phyloP scores from a whole-genome alignment of 73 alveolate species.

The Tetrahymena borealis region DNA sequence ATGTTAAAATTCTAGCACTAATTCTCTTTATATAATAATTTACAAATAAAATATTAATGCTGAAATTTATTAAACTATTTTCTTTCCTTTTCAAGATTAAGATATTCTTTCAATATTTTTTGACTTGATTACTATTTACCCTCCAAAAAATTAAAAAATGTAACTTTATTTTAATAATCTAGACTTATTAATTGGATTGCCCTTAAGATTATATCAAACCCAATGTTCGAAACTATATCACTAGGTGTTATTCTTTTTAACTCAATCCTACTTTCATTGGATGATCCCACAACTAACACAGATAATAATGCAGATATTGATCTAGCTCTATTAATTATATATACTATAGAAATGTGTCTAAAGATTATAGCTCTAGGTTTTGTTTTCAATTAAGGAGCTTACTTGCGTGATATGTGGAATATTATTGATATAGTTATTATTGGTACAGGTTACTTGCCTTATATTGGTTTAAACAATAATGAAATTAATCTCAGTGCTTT shows the following conservation, averaged over 20 bases:
- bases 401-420: constrained; percentile 78
- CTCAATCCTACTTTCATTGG: constrained; percentile 47
- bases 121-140: no score
- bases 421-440: constrained; percentile 67
- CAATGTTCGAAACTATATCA: constrained; percentile 37
- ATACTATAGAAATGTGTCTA: constrained; percentile 47
- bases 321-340: constrained; percentile 18
- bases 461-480: background rate
- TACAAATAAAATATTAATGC: no score
- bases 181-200: background rate
- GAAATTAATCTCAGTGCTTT: constrained; percentile 60
- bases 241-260: constrained; percentile 51
- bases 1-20: no score
- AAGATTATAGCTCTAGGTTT: constrained; percentile 62
- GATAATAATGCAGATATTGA: constrained; percentile 18
- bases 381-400: constrained; percentile 56
- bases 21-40: no score
- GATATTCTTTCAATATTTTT: no score
- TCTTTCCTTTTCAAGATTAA: no score
- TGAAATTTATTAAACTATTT: no score
- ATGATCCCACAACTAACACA: constrained; percentile 43
- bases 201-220: background rate
- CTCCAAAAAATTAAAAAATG: background rate
- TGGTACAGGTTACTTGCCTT: constrained; percentile 50
- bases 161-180: background rate